These are phyloP conservation scores for Chloromonas sp. DNA, from an alignment of 163 green algal species.

Conservation along the genomic window DNA sequence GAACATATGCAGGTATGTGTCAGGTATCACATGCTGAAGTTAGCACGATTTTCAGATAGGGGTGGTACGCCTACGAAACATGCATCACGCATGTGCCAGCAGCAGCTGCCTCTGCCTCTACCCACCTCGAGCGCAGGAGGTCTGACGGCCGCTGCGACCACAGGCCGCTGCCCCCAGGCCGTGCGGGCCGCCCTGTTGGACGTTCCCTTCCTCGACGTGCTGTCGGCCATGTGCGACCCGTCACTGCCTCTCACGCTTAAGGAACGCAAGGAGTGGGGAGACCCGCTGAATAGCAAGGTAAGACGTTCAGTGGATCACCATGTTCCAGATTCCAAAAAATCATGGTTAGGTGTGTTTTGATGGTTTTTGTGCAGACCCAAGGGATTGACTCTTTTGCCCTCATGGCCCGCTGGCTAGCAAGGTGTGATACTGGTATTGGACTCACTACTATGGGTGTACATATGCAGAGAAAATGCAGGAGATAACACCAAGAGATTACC, in stretches of 20 bases:
- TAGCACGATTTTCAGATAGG: not conserved
- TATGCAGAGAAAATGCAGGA: not conserved
- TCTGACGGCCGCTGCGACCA: constrained; percentile 34
- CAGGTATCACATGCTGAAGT: not conserved
- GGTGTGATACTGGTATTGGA: not conserved
- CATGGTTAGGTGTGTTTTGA: too few species aligned
- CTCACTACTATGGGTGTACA: not conserved
- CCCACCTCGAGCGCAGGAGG: constrained; percentile 33
- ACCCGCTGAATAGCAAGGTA: constrained; percentile 31
- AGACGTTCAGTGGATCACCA: not conserved
- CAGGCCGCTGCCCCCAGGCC: constrained; percentile 25
- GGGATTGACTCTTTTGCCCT: too few species aligned
- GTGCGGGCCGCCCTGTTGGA: constrained; percentile 49
- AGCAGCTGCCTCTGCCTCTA: too few species aligned
- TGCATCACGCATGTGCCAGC: too few species aligned
- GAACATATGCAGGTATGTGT: not conserved
- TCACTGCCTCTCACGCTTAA: constrained; percentile 56
- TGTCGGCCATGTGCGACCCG: constrained; percentile 47
- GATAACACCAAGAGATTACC: not conserved
- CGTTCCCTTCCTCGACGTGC: constrained; percentile 67
- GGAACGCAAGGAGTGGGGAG: constrained; percentile 70
- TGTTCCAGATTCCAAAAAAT: too few species aligned
- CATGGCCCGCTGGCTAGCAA: not conserved
- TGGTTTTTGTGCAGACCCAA: too few species aligned
- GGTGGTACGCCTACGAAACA: too few species aligned